Evolutionary conservation across 164 flowering plant species (phyloP), one percentile per base, ranked within the genome.

Genomic region (Vitis cinerea): DNA sequence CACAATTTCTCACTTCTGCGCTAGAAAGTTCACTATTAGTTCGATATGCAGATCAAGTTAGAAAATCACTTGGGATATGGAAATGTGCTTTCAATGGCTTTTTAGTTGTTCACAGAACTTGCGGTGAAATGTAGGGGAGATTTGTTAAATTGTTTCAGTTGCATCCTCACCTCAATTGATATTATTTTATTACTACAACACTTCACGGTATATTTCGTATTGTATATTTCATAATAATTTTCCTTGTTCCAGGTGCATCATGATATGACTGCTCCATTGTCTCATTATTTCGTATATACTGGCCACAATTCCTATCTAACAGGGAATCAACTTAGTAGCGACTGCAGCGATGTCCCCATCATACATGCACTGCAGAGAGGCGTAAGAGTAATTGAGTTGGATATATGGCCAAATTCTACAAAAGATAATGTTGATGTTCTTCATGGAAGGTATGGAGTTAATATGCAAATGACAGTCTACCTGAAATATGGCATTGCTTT

Each of bases 301-400:
- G 94, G 94, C 29, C 94, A 89, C 70, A 89, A 89, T 71, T 89
- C 93, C 3, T 89, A 89, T 71, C 78, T 89, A 7, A 89, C 91
- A 16, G 93, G 91, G 56, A 89, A 89, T 74, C 93, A 89, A 65
- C 86, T 89, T 4, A 87, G 85, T 52, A 89, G 91, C 66, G 91
- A 84, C 61, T 89, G 94, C 77, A 89, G 94, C 67, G 92, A 89
- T 72, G 84, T 70, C 7, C 94, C 94, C 10, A 87, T 89, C 64
- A 82, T 83, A 69, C 53, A 82, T 8, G 94, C 94, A 15, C 78
- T 89, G 19, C 65, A 75, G 63, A 85, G 71, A 73, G 90, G 92
- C 55, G 91, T 89, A 16, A 74, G 94, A 74, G 94, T 89, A 10
- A 87, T 89, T 75, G 91, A 89, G 67, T 74, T 89, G 80, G 94